phyloP scores from a whole-genome alignment of 2,329 filamentous ascomycete genomes.

The Sclerotinia borealis region DNA sequence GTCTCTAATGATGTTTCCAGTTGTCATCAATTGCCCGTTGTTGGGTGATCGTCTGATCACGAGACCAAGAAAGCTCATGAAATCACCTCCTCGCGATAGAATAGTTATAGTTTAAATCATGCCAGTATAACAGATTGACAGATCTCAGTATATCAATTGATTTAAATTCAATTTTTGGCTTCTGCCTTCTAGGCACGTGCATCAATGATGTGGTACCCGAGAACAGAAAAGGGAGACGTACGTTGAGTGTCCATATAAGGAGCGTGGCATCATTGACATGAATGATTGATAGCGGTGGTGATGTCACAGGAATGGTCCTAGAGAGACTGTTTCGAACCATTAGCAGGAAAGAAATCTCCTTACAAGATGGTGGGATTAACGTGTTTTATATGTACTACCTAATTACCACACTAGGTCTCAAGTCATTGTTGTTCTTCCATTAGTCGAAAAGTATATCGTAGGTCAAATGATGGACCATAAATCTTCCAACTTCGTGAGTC shows the following conservation, averaged over 20 bases:
- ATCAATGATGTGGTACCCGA: neutral
- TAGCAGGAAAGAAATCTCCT: neutral
- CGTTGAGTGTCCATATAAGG: too few species aligned
- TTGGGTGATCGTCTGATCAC: neutral
- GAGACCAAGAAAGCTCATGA: neutral
- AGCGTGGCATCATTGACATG: neutral
- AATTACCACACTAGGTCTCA: neutral
- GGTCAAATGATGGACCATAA: neutral
- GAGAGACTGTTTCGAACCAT: neutral
- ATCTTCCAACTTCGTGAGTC: neutral
- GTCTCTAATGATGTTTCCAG: neutral
- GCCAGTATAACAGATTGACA: neutral
- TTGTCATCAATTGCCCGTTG: neutral
- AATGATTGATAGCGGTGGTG: neutral
- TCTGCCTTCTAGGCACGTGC: neutral
- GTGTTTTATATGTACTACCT: neutral
- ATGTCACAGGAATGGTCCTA: neutral
- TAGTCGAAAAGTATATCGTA: neutral
- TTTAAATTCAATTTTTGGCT: neutral
- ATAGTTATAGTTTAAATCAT: neutral
- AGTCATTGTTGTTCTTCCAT: neutral
- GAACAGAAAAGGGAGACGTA: neutral
- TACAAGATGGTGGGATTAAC: neutral
- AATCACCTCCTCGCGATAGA: neutral
- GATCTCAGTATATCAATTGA: neutral